Percentiles rank a stretch among this genome's conserved stretches.
Conservation (phyloP, 1,139 yeast genomes). For the Kodamaea suecica region DNA sequence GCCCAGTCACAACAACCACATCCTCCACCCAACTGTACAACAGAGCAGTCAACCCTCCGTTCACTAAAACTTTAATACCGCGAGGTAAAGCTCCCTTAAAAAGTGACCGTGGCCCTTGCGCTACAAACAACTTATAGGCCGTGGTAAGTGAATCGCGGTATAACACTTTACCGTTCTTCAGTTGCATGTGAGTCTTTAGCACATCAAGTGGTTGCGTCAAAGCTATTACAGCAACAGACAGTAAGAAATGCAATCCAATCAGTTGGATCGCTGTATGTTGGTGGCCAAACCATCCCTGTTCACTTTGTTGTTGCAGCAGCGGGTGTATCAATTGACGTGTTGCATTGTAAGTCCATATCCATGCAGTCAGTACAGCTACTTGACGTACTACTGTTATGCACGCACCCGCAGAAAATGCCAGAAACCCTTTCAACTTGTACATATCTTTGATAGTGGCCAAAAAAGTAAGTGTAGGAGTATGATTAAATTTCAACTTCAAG, state of each 20-base stretch:
- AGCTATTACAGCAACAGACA: slow-evolving; percentile 65
- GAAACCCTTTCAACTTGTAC: slow-evolving; percentile 67
- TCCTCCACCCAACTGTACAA: slow-evolving; percentile 63
- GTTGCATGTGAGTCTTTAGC: slow-evolving; percentile 83
- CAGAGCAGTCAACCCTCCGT: slow-evolving; percentile 75
- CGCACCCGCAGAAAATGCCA: slow-evolving; percentile 81
- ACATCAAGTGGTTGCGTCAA: slow-evolving; percentile 92
- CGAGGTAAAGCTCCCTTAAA: slow-evolving; percentile 85
- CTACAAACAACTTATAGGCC: slow-evolving; percentile 64
- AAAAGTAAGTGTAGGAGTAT: slow-evolving; percentile 54
- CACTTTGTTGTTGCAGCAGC: slow-evolving; percentile 28
- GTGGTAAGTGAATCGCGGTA: slow-evolving; percentile 73
- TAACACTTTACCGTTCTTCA: slow-evolving; percentile 58
- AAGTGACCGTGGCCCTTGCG: slow-evolving; percentile 61
- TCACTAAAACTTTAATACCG: slow-evolving; percentile 69
- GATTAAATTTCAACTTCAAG: slow-evolving; percentile 40
- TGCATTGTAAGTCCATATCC: slow-evolving; percentile 80
- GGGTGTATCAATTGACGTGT: slow-evolving; percentile 69
- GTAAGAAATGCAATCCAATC: slow-evolving; percentile 53
- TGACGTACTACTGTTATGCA: slow-evolving; percentile 78
- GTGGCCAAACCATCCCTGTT: slow-evolving; percentile 49
- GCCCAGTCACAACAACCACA: slow-evolving; percentile 45
- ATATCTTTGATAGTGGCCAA: slow-evolving; percentile 59
- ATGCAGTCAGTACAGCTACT: slow-evolving; percentile 70
- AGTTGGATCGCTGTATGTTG: slow-evolving; percentile 39